Evolutionary conservation across 2,329 filamentous ascomycete genomes (phyloP).

Genomic region (Davidsoniella neocaledoniae): DNA sequence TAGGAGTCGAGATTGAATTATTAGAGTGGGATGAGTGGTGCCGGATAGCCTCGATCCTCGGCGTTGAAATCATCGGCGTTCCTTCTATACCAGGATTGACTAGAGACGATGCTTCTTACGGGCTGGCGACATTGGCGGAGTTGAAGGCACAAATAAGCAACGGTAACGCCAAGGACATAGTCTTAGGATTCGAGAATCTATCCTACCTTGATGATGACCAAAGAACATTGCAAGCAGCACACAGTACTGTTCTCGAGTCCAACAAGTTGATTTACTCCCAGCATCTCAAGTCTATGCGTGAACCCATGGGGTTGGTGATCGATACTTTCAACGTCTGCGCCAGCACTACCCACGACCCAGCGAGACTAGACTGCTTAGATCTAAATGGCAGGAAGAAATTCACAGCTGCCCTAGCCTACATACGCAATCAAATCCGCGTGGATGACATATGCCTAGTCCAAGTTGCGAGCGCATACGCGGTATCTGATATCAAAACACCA

Average conservation of each 20-base stretch:
- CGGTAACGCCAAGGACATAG: no score
- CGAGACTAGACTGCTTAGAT: not conserved
- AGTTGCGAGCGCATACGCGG: constrained; percentile 13
- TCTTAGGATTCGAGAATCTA: no score
- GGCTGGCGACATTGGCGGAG: no score
- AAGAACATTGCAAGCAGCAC: constrained; percentile 13
- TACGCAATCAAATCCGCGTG: no score
- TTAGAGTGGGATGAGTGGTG: no score
- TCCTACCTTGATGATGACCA: no score
- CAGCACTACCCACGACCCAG: constrained; percentile 3
- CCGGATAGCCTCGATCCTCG: no score
- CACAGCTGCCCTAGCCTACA: no score
- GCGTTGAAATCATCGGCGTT: constrained; percentile 12
- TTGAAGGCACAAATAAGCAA: no score
- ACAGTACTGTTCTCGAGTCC: constrained; percentile 10
- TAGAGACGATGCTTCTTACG: not conserved
- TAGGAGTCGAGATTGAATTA: no score
- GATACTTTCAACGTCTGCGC: constrained; percentile 19
- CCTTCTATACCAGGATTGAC: not conserved
- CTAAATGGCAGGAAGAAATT: not conserved
- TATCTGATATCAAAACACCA: no score
- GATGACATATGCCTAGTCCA: constrained; percentile 14
- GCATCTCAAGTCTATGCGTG: no score
- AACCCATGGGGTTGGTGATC: constrained; percentile 14
- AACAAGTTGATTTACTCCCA: not conserved